Base-by-base conservation (phyloP, 2,329 filamentous ascomycete species). In the Cladophialophora yegresii region DNA sequence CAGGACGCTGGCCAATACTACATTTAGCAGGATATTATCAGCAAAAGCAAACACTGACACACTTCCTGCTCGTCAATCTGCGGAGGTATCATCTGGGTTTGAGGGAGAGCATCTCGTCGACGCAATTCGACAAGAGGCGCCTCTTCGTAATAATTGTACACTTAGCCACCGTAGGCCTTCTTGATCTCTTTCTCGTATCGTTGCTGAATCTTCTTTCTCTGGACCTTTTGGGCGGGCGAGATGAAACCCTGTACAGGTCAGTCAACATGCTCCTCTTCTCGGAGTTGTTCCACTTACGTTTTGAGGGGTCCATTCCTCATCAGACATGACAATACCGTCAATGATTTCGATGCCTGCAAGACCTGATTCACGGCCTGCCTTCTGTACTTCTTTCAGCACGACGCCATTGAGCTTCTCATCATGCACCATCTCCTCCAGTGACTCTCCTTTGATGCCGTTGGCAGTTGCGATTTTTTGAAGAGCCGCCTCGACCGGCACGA, bases 261-360 rank as follows among this genome's bases (percentile, higher is more conserved):
- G 62, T 64, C 50, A 62, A 51, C 56, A 40, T 53, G 30, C 45
- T 26, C 20, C 16, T 26, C 3, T 55, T 36, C 56, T 26, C 16
- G 26, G 8, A 7, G 33, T 26, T 7, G 32, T 43, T 30, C 12
- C 8, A 74, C 77, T 72, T 72, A 93, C 91, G 74, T 88, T 95
- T 64, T 87, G 84, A 59, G 92, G 90, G 61, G 89, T 93, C 92
- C 92, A 96, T 77, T 96, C 92, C 74, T 93, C 91, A 69, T 93
- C 90, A 0, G 88, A 87, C 62, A 96, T 76, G 28, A 93, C 89
- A 22, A 93, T 87, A 57, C 88, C 90, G 32, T 87, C 84, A 47
- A 96, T 83, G 67, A 89, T 87, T 81, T 96, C 91, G 65, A 95
- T 87, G 9, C 85, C 81, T 1, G 81, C 80, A 54, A 96, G 80